Percentiles rank a stretch among this genome's conserved stretches.
phyloP scores from a whole-genome alignment of 2,329 filamentous ascomycete genomes.

The Aspergillus uvarum region DNA sequence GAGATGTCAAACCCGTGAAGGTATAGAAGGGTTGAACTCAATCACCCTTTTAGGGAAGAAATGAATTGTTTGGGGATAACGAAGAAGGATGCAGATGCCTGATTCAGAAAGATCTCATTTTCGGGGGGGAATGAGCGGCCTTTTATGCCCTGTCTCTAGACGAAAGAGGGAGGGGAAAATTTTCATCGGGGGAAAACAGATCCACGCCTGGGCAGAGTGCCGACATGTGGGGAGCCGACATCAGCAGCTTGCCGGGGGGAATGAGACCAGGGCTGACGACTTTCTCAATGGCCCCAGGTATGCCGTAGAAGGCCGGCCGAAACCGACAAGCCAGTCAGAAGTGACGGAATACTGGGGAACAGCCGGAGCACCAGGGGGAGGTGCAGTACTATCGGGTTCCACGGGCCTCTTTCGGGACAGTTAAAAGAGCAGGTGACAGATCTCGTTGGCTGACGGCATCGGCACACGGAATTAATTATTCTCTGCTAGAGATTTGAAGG shows the following conservation, averaged over 20 bases:
- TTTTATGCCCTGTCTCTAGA: conserved; percentile 3
- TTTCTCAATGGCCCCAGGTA: not conserved
- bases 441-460: conserved; percentile 13
- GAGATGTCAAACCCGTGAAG: not conserved
- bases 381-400: conserved; percentile 16
- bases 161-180: conserved; percentile 5
- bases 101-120: not conserved
- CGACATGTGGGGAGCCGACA: conserved; percentile 18
- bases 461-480: not conserved
- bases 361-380: conserved; percentile 7
- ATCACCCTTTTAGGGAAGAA: not conserved
- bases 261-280: conserved; percentile 1
- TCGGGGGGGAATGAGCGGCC: conserved; percentile 4
- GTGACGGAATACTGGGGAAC: conserved; percentile 11
- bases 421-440: not conserved
- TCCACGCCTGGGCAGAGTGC: conserved; percentile 9
- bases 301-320: conserved; percentile 21
- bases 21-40: not conserved
- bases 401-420: conserved; percentile 11
- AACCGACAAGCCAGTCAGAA: conserved; percentile 19
- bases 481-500: not conserved
- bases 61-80: not conserved
- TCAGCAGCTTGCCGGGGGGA: not conserved
- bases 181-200: conserved; percentile 5
- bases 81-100: not conserved